Percentiles rank a stretch among this genome's conserved stretches.
These are phyloP conservation scores for Cercophora scortea DNA, from an alignment of 495 filamentous ascomycete genomes.

Conservation along the genomic window DNA sequence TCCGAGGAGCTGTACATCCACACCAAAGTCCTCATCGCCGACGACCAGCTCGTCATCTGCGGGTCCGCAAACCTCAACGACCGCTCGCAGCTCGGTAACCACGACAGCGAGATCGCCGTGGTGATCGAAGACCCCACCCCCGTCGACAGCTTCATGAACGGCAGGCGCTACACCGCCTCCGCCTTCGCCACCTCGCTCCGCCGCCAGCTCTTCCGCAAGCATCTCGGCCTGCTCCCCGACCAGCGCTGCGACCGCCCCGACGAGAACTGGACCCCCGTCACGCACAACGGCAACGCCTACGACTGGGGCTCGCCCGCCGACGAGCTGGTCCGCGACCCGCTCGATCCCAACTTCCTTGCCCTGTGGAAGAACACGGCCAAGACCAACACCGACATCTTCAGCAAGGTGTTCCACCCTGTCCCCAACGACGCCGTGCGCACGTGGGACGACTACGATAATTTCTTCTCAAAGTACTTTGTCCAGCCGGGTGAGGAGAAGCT, in stretches of 20 bases:
- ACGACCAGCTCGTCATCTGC: slow-evolving; percentile 82
- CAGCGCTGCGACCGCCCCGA: slow-evolving; percentile 56
- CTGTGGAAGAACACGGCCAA: slow-evolving; percentile 69
- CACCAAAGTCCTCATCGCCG: slow-evolving; percentile 87
- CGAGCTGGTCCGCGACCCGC: slow-evolving; percentile 64
- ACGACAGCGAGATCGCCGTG: slow-evolving; percentile 53
- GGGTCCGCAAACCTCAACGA: slow-evolving; percentile 95
- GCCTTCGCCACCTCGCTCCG: slow-evolving; percentile 80
- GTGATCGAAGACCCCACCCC: slow-evolving; percentile 54
- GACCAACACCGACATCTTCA: slow-evolving; percentile 80
- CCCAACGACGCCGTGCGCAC: slow-evolving; percentile 72
- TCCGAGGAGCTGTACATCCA: slow-evolving; percentile 93
- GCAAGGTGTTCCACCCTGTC: slow-evolving; percentile 78
- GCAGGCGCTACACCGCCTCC: slow-evolving; percentile 58
- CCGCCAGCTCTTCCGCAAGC: slow-evolving; percentile 81
- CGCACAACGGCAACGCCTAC: slow-evolving; percentile 60
- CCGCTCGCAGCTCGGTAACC: slow-evolving; percentile 79
- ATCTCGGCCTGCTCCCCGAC: slow-evolving; percentile 72
- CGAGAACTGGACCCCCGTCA: slow-evolving; percentile 70
- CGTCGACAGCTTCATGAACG: slow-evolving; percentile 64
- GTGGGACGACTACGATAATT: slow-evolving; percentile 82
- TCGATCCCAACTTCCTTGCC: slow-evolving; percentile 55
- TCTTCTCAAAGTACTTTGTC: slow-evolving; percentile 62
- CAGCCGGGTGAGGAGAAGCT: slow-evolving; percentile 41
- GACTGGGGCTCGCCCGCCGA: slow-evolving; percentile 77